A percentile compares a stretch with the other conserved stretches of the same genome.
Evolutionary conservation across 176 grass and related monocot genomes (phyloP).

Genomic region (Oryza officinalis): DNA sequence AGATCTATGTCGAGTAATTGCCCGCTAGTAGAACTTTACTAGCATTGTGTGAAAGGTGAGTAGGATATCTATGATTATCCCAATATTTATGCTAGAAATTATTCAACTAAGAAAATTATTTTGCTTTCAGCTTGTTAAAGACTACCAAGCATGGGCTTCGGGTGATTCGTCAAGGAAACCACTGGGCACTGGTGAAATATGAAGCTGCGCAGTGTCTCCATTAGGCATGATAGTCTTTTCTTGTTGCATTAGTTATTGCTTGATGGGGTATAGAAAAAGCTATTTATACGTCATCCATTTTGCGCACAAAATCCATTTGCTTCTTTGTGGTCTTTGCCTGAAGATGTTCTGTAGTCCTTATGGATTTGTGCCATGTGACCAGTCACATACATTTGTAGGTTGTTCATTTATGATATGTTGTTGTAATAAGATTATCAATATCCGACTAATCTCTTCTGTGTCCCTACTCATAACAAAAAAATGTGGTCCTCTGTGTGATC

Average conservation of each 20-base stretch:
- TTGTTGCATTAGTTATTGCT: conserved; percentile 5
- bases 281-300: conserved; percentile 25
- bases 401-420: neutral
- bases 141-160: conserved; percentile 89
- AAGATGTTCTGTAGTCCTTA: neutral
- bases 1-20: neutral
- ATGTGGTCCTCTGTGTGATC: neutral
- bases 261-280: conserved; percentile 9
- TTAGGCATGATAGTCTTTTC: conserved; percentile 27
- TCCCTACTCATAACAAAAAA: neutral
- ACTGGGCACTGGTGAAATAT: conserved; percentile 92
- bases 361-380: neutral
- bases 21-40: conserved; percentile 1
- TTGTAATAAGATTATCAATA: neutral
- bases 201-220: conserved; percentile 32
- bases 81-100: neutral
- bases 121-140: conserved; percentile 78
- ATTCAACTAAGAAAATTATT: neutral
- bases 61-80: neutral
- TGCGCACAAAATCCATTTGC: neutral
- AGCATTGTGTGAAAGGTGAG: neutral
- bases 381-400: neutral
- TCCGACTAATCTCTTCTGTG: no score
- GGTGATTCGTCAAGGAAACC: conserved; percentile 88
- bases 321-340: neutral